Conservation (phyloP, 495 filamentous ascomycete species). For the Xylaria castorea region DNA sequence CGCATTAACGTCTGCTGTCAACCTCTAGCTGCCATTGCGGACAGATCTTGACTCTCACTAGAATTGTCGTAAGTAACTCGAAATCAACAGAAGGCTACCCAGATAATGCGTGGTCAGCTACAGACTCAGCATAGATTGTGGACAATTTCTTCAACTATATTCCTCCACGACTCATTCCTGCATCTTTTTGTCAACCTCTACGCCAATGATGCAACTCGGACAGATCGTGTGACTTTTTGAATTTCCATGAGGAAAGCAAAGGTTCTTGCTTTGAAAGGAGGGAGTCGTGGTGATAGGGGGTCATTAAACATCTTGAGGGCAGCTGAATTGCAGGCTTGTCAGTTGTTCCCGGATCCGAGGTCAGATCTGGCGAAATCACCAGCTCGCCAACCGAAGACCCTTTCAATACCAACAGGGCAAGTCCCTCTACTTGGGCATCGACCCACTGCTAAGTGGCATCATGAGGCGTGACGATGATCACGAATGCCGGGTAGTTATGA, state of each 20-base stretch:
- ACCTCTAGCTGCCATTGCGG: background rate
- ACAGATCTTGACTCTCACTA: slow-evolving; percentile 15
- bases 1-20: slow-evolving; percentile 1
- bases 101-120: background rate
- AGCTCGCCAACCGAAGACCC: background rate
- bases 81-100: slow-evolving; percentile 6
- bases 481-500: background rate
- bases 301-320: background rate
- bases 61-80: slow-evolving; percentile 6
- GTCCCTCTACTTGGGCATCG: background rate
- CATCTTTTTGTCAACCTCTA: background rate
- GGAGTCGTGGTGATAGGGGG: background rate
- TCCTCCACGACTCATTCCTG: background rate
- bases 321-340: background rate
- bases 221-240: background rate
- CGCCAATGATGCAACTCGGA: background rate
- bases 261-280: background rate
- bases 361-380: background rate
- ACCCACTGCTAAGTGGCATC: background rate
- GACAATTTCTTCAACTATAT: background rate
- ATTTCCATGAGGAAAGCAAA: background rate
- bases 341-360: background rate
- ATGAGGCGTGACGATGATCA: background rate
- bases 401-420: background rate
- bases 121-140: background rate